Base-by-base conservation (phyloP, 306 rosid species). In the Mucuna pruriens region DNA sequence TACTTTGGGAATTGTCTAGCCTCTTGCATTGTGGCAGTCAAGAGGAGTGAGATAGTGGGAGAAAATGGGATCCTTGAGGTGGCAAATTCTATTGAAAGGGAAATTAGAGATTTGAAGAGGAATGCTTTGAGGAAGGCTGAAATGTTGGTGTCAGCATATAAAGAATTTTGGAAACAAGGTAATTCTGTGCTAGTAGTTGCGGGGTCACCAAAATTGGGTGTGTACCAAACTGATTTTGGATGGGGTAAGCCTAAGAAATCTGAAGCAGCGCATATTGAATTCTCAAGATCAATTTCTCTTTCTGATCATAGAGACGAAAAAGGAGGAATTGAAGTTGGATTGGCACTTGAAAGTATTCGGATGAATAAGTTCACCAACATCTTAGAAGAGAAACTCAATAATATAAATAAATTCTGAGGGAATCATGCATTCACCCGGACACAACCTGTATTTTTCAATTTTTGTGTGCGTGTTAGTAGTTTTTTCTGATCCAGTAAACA, bases 1-100 rank as follows among this genome's bases (percentile, higher is more conserved):
- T 89, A 85, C 17, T 87, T 87, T 52, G 92, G 90, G 4, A 89
- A 89, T 13, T 89, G 87, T 45, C 12, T 86, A 2, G 77, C 48
- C 1, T 0, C 63, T 11, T 19, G 40, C n/a, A 2, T 33, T n/a
- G 74, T 75, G 12, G 26, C 23, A 4, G 17, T 85, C 1, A 83
- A 55, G 76, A 83, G 75, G 61, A 15, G 66, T 2, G 85, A 77
- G 25, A 3, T 87, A 5, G 17, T 84, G 4, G 87, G 81, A 75
- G 75, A 71, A 31, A 44, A 44, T 63, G 92, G 90, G 16, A 70
- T 87, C 0, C 40, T 78, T 40, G 55, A 23, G 13, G 92, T 84
- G 0, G 75, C 62, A 64, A 80, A 75, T 25, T 84, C 48, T 23
- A 77, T 89, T 31, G 85, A 69, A 38, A 76, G 29, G 13, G 38